These are phyloP conservation scores for Trichophyton schoenleinii DNA, from an alignment of 2,329 filamentous ascomycete species.

Conservation along the genomic window DNA sequence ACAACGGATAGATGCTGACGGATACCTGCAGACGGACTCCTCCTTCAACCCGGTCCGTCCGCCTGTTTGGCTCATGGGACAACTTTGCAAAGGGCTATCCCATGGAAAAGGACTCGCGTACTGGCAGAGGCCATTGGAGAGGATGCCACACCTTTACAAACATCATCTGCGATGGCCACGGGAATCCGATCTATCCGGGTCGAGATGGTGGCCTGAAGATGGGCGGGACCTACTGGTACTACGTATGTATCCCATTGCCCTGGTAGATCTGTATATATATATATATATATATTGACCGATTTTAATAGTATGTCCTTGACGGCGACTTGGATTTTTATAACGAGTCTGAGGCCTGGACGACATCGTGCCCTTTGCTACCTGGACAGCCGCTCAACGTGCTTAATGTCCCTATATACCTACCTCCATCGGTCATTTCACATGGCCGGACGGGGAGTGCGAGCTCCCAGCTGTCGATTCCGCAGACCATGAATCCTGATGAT, in stretches of 20 bases:
- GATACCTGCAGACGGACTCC: slow-evolving; percentile 22
- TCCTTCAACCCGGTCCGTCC: slow-evolving; percentile 46
- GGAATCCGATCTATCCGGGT: slow-evolving; percentile 39
- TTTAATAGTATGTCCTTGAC: slow-evolving; percentile 64
- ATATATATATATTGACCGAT: not conserved
- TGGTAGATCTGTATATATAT: not conserved
- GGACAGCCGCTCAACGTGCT: slow-evolving; percentile 80
- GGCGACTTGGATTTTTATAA: slow-evolving; percentile 66
- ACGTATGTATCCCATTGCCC: slow-evolving; percentile 46
- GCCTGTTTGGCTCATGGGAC: slow-evolving; percentile 87
- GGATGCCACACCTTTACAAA: slow-evolving; percentile 79
- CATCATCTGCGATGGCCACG: slow-evolving; percentile 67
- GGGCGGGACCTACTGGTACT: slow-evolving; percentile 92
- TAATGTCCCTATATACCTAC: slow-evolving; percentile 60
- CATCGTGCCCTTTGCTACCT: slow-evolving; percentile 69
- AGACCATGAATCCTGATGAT: slow-evolving; percentile 66
- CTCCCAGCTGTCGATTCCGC: slow-evolving; percentile 47
- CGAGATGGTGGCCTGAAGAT: slow-evolving; percentile 75
- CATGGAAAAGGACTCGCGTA: slow-evolving; percentile 68
- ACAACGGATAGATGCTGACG: slow-evolving; percentile 13
- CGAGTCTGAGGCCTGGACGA: slow-evolving; percentile 58
- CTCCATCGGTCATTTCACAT: slow-evolving; percentile 31
- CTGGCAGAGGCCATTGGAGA: slow-evolving; percentile 66
- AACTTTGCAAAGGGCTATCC: slow-evolving; percentile 70
- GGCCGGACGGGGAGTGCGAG: slow-evolving; percentile 50